Conservation (phyloP, 2,329 filamentous ascomycete genomes). For the Phialophora verrucosa region DNA sequence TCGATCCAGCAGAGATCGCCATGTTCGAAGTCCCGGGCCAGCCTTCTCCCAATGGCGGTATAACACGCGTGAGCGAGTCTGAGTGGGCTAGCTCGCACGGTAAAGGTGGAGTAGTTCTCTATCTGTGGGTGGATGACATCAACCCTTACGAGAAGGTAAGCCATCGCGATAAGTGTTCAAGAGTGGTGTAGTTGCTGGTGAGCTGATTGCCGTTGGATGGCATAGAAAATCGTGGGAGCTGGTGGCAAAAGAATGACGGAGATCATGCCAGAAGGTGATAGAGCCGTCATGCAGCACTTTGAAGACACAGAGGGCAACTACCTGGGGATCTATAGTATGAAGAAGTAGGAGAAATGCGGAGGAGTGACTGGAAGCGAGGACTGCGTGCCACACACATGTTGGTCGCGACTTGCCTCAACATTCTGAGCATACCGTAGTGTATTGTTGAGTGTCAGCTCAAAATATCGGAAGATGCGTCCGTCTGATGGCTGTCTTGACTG, state of each 20-base stretch:
- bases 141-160: constrained; percentile 33
- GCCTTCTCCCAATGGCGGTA: constrained; percentile 31
- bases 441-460: background rate
- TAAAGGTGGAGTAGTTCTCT: constrained; percentile 34
- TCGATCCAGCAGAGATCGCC: constrained; percentile 31
- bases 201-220: background rate
- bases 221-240: constrained; percentile 34
- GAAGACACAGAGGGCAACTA: constrained; percentile 40
- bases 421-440: background rate
- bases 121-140: constrained; percentile 39
- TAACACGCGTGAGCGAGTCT: constrained; percentile 33
- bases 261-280: constrained; percentile 33
- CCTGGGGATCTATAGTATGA: constrained; percentile 35
- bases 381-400: no score
- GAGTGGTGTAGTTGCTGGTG: background rate
- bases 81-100: constrained; percentile 20
- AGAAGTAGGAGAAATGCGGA: constrained; percentile 12
- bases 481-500: background rate
- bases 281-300: constrained; percentile 36
- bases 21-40: constrained; percentile 38
- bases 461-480: background rate
- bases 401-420: background rate
- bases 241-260: constrained; percentile 36
- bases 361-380: background rate
- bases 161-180: background rate